phyloP scores from a whole-genome alignment of 2,329 filamentous ascomycete genomes.

The Aureobasidium namibiae region DNA sequence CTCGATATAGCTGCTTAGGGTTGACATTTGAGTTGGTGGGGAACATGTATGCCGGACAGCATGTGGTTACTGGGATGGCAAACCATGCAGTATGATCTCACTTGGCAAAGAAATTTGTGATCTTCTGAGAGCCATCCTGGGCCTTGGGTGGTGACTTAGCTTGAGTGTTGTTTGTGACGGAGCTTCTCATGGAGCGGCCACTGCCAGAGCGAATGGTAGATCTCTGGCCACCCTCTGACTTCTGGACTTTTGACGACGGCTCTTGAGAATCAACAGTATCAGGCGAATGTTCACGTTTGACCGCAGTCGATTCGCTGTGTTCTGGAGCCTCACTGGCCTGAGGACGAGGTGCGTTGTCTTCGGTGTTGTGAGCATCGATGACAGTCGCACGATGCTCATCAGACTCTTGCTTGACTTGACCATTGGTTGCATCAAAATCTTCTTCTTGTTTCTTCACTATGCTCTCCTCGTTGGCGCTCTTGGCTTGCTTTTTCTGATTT shows the following conservation, averaged over 20 bases:
- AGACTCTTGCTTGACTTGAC: conserved; percentile 30
- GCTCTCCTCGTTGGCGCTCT: conserved; percentile 25
- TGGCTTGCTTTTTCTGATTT: conserved; percentile 41
- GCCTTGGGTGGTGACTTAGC: conserved; percentile 37
- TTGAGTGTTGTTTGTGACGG: conserved; percentile 46
- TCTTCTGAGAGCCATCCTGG: conserved; percentile 46
- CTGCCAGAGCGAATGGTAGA: background rate
- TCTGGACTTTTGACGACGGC: conserved; percentile 32
- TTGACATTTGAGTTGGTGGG: background rate
- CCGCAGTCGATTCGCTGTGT: conserved; percentile 23
- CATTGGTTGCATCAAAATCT: conserved; percentile 22
- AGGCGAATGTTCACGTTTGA: conserved; percentile 43
- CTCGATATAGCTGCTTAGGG: background rate
- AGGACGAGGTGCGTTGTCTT: conserved; percentile 47
- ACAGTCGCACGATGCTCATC: conserved; percentile 36
- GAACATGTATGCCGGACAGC: background rate
- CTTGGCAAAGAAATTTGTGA: conserved; percentile 50
- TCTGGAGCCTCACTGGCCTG: conserved; percentile 22
- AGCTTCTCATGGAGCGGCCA: conserved; percentile 44
- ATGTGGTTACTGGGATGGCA: background rate
- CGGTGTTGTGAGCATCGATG: conserved; percentile 34
- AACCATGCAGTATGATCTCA: conserved; percentile 20
- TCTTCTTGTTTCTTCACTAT: conserved; percentile 25
- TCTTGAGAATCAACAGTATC: conserved; percentile 22
- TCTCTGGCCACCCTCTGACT: conserved; percentile 16